Percentiles rank a stretch among this genome's conserved stretches.
Evolutionary conservation across 1,284 basidiomycete species (phyloP).

Genomic region (Pyrrhoderma noxium): DNA sequence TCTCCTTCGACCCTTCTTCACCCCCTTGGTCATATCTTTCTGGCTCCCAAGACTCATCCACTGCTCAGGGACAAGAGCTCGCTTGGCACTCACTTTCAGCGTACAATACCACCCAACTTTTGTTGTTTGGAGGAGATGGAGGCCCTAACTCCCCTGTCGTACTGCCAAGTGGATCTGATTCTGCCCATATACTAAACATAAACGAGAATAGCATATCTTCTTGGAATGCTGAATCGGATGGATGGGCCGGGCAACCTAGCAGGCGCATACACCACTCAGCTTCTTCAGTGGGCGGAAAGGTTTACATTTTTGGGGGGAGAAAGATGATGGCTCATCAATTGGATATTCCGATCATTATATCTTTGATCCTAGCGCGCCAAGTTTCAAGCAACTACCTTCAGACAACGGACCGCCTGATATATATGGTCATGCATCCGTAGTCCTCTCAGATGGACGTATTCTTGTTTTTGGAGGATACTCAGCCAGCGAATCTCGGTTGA

Average conservation of each 20-base stretch:
- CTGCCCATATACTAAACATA: conserved; percentile 50
- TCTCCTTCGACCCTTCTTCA: conserved; percentile 46
- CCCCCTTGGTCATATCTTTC: conserved; percentile 62
- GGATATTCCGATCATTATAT: conserved; percentile 58
- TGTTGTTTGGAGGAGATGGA: conserved; percentile 72
- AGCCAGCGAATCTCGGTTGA: conserved; percentile 38
- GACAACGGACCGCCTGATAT: conserved; percentile 55
- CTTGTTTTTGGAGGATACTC: conserved; percentile 73
- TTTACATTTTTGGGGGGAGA: conserved; percentile 69
- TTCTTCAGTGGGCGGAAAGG: conserved; percentile 37
- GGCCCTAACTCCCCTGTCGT: conserved; percentile 49
- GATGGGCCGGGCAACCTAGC: conserved; percentile 62
- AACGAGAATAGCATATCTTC: conserved; percentile 31
- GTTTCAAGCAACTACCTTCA: conserved; percentile 50
- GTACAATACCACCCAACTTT: conserved; percentile 42
- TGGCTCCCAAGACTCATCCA: conserved; percentile 36
- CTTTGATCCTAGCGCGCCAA: conserved; percentile 45
- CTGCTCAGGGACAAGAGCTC: conserved; percentile 49
- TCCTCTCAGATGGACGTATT: conserved; percentile 59
- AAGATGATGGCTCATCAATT: conserved; percentile 64
- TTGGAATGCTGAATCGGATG: conserved; percentile 42
- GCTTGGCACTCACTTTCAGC: conserved; percentile 79
- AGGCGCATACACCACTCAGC: conserved; percentile 70
- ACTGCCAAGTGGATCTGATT: conserved; percentile 51
- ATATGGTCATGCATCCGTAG: conserved; percentile 63